These are phyloP conservation scores for Coniochaeta pulveracea DNA, from an alignment of 2,329 filamentous ascomycete species.

Conservation along the genomic window DNA sequence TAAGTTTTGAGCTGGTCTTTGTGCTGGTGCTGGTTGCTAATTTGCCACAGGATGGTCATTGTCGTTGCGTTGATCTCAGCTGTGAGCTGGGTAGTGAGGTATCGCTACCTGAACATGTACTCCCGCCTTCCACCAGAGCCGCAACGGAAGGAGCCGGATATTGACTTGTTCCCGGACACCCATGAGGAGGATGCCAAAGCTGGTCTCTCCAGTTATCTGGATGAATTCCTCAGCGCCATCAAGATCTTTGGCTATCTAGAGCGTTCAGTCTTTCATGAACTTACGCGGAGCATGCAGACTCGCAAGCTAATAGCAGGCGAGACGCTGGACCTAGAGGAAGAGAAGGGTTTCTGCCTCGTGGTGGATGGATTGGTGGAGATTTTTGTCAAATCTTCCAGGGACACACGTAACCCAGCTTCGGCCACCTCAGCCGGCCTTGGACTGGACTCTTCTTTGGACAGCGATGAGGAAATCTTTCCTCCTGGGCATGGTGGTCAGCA, in stretches of 20 bases:
- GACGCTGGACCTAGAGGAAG: slow-evolving; percentile 88
- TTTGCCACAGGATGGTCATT: slow-evolving; percentile 68
- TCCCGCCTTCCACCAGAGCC: slow-evolving; percentile 86
- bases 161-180: slow-evolving; percentile 89
- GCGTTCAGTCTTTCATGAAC: slow-evolving; percentile 90
- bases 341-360: slow-evolving; percentile 95
- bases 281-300: slow-evolving; percentile 97
- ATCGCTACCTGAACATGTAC: slow-evolving; percentile 96
- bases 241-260: slow-evolving; percentile 98
- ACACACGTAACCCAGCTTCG: slow-evolving; percentile 27
- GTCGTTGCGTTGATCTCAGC: slow-evolving; percentile 68
- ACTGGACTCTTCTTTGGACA: slow-evolving; percentile 30
- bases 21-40: background rate
- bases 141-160: slow-evolving; percentile 87
- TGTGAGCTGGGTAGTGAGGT: slow-evolving; percentile 85
- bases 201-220: slow-evolving; percentile 88
- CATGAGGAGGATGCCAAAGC: slow-evolving; percentile 85
- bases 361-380: slow-evolving; percentile 96
- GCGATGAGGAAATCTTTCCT: slow-evolving; percentile 55
- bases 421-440: too few species aligned
- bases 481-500: slow-evolving; percentile 67
- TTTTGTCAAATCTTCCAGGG: slow-evolving; percentile 80
- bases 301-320: slow-evolving; percentile 92
- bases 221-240: slow-evolving; percentile 96
- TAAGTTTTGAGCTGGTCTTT: slow-evolving; percentile 31